phyloP scores from a whole-genome alignment of 2,329 filamentous ascomycete species.

The Aureobasidium zeae region DNA sequence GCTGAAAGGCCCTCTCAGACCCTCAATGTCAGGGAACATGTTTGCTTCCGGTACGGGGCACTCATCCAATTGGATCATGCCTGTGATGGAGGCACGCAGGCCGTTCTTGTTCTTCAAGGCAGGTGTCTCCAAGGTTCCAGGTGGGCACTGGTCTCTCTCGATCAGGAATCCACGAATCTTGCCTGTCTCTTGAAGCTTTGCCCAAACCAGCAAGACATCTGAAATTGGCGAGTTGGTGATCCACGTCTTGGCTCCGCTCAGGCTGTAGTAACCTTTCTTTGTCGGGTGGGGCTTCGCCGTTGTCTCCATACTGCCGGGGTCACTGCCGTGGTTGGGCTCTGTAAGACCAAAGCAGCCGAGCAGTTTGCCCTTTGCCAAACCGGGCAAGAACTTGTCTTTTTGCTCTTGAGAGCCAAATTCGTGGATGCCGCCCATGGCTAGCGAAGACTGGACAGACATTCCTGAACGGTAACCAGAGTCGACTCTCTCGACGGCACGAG shows the following conservation, averaged over 20 bases:
- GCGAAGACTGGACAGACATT: conserved; percentile 85
- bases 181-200: conserved; percentile 79
- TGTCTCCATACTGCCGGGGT: conserved; percentile 86
- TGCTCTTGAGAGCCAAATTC: conserved; percentile 80
- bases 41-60: conserved; percentile 82
- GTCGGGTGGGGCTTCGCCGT: conserved; percentile 73
- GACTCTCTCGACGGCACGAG: conserved; percentile 79
- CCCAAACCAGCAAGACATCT: conserved; percentile 81
- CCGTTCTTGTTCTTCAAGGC: conserved; percentile 92
- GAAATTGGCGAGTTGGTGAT: conserved; percentile 91
- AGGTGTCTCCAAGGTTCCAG: conserved; percentile 84
- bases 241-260: conserved; percentile 86
- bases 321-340: conserved; percentile 86
- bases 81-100: conserved; percentile 83
- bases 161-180: conserved; percentile 92
- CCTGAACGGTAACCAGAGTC: conserved; percentile 87
- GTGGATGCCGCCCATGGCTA: conserved; percentile 88
- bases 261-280: conserved; percentile 69
- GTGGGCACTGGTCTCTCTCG: conserved; percentile 73
- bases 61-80: conserved; percentile 93
- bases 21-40: conserved; percentile 88
- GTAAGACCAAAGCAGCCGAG: conserved; percentile 83
- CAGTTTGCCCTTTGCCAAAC: conserved; percentile 72
- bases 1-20: conserved; percentile 78
- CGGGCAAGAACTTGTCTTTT: conserved; percentile 73